A percentile compares a stretch with the other conserved stretches of the same genome.
Conservation (phyloP, 2,329 filamentous ascomycete genomes). For the Aaosphaeria arxii region DNA sequence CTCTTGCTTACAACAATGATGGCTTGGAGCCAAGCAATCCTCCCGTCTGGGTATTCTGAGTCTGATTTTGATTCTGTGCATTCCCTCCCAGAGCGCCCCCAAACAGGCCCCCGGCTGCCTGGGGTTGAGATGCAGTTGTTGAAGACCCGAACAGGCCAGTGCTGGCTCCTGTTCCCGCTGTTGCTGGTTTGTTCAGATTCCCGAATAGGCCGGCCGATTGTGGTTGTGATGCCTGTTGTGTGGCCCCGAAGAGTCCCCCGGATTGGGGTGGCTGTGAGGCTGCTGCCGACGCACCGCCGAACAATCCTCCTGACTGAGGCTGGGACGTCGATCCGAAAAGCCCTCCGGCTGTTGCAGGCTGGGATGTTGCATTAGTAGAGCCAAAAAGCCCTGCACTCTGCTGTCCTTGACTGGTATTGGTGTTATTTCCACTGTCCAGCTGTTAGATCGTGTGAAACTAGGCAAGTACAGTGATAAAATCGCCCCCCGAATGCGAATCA, state of each 20-base stretch:
- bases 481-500: background rate
- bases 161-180: constrained; percentile 11
- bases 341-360: constrained; percentile 24
- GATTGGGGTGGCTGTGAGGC: constrained; percentile 25
- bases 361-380: constrained; percentile 10
- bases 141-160: constrained; percentile 36
- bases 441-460: constrained; percentile 15
- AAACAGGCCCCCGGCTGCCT: constrained; percentile 27
- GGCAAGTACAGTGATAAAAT: background rate
- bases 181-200: constrained; percentile 31
- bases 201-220: constrained; percentile 34
- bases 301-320: constrained; percentile 20
- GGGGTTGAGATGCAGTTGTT: constrained; percentile 19
- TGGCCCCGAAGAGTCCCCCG: constrained; percentile 21
- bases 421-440: constrained; percentile 26
- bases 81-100: constrained; percentile 30
- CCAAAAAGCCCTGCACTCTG: constrained; percentile 29
- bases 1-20: constrained; percentile 36
- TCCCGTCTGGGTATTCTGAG: constrained; percentile 19
- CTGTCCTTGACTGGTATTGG: constrained; percentile 17
- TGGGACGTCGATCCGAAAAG: constrained; percentile 25
- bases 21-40: constrained; percentile 29
- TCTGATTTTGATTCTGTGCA: constrained; percentile 15
- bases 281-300: constrained; percentile 9
- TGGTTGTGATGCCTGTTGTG: constrained; percentile 17